These are phyloP conservation scores for Solanum hybrid DNA, from an alignment of 305 asterid species.

Conservation along the genomic window DNA sequence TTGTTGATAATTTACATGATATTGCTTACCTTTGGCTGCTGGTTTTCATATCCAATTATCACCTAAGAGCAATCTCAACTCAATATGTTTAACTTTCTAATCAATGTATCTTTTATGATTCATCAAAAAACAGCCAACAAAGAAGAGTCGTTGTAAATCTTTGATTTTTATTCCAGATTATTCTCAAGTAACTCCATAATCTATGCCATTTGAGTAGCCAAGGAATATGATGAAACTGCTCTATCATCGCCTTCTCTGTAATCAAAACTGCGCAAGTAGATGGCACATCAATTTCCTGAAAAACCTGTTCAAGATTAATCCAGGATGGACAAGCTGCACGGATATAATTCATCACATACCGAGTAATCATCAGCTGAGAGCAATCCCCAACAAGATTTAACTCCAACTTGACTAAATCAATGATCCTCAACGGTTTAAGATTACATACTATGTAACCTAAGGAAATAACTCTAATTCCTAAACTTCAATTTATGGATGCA, in stretches of 20 bases:
- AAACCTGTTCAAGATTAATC: not conserved
- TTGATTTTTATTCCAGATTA: not conserved
- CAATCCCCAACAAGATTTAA: not conserved
- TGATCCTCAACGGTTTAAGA: not conserved
- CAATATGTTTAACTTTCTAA: conserved; percentile 10
- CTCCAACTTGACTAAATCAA: not conserved
- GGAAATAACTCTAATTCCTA: not conserved
- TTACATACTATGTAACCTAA: not conserved
- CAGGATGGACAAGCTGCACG: not conserved
- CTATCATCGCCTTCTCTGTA: not conserved
- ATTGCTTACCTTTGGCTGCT: conserved; percentile 58
- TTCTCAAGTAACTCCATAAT: not conserved
- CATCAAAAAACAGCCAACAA: not conserved
- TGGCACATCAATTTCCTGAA: not conserved
- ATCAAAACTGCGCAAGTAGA: not conserved
- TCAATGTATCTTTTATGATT: not conserved
- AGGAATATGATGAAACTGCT: not conserved
- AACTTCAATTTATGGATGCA: not conserved
- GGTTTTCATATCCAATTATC: conserved; percentile 80
- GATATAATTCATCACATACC: not conserved
- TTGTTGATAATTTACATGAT: conserved; percentile 63
- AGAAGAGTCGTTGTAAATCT: not conserved
- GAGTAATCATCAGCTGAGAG: not conserved
- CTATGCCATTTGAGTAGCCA: not conserved
- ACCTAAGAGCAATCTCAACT: conserved; percentile 62